phyloP scores from a whole-genome alignment of 2,329 filamentous ascomycete genomes.

The Trichoderma citrinoviride region DNA sequence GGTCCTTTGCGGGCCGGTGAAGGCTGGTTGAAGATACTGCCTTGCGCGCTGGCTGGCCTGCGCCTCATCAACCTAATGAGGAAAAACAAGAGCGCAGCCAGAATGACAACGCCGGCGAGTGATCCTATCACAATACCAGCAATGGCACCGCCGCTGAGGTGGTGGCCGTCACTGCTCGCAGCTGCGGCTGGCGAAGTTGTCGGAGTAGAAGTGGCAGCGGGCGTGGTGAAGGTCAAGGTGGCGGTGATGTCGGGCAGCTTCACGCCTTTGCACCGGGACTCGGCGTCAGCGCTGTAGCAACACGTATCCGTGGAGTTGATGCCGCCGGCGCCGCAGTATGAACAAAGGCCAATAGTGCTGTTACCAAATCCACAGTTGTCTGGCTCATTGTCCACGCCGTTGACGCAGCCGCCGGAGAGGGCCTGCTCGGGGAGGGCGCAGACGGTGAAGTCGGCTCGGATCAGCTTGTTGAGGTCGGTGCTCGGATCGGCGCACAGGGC shows the following conservation, averaged over 20 bases:
- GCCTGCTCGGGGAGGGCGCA: conserved; percentile 82
- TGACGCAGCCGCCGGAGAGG: conserved; percentile 71
- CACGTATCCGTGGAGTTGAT: conserved; percentile 93
- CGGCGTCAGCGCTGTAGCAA: conserved; percentile 79
- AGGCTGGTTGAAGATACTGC: conserved; percentile 86
- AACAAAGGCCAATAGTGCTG: conserved; percentile 73
- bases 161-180: conserved; percentile 31
- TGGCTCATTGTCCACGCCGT: conserved; percentile 75
- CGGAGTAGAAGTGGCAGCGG: conserved; percentile 41
- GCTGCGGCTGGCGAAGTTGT: conserved; percentile 19
- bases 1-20: conserved; percentile 62
- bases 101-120: conserved; percentile 64
- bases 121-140: conserved; percentile 87
- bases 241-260: conserved; percentile 71
- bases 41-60: conserved; percentile 59
- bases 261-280: conserved; percentile 71
- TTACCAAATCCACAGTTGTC: conserved; percentile 81
- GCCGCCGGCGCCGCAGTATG: conserved; percentile 79
- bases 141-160: conserved; percentile 79
- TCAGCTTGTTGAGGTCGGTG: conserved; percentile 66
- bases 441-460: conserved; percentile 87
- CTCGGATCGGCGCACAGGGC: conserved; percentile 68
- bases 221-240: conserved; percentile 58
- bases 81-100: conserved; percentile 68
- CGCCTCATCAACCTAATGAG: conserved; percentile 54